Conservation (phyloP, 2,329 filamentous ascomycete species). For the Penicillium capsulatum region DNA sequence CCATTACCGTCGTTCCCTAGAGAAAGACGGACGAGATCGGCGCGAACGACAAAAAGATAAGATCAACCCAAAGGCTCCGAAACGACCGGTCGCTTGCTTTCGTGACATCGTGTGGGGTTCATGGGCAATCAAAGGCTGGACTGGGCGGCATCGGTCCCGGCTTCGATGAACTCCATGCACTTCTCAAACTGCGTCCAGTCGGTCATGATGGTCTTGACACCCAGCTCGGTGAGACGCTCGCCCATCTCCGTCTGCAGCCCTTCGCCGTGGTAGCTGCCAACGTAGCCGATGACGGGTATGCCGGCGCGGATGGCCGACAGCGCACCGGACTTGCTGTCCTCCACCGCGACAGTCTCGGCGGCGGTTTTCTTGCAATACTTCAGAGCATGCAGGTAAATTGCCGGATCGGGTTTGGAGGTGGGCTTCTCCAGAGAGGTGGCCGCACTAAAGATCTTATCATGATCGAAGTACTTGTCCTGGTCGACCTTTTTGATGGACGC, state of each 20-base stretch:
- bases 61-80: constrained; percentile 17
- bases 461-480: constrained; percentile 75
- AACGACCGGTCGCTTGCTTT: constrained; percentile 31
- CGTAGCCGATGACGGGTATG: constrained; percentile 79
- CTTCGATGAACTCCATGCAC: constrained; percentile 43
- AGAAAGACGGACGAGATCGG: neutral
- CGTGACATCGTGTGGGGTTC: constrained; percentile 28
- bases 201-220: constrained; percentile 58
- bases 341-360: constrained; percentile 71
- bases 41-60: constrained; percentile 3
- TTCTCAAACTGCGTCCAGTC: constrained; percentile 46
- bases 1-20: neutral
- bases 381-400: constrained; percentile 77
- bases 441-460: constrained; percentile 73
- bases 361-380: constrained; percentile 67
- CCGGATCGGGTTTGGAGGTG: constrained; percentile 87
- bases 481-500: constrained; percentile 75
- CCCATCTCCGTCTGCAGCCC: constrained; percentile 63
- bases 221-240: constrained; percentile 56
- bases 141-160: constrained; percentile 12
- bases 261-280: constrained; percentile 66
- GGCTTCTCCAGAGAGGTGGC: constrained; percentile 72
- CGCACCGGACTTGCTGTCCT: constrained; percentile 84
- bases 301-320: constrained; percentile 71
- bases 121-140: constrained; percentile 14